Conservation (phyloP, 371 early-diverging fungal species). For the Syncephalastrum contaminatum region DNA sequence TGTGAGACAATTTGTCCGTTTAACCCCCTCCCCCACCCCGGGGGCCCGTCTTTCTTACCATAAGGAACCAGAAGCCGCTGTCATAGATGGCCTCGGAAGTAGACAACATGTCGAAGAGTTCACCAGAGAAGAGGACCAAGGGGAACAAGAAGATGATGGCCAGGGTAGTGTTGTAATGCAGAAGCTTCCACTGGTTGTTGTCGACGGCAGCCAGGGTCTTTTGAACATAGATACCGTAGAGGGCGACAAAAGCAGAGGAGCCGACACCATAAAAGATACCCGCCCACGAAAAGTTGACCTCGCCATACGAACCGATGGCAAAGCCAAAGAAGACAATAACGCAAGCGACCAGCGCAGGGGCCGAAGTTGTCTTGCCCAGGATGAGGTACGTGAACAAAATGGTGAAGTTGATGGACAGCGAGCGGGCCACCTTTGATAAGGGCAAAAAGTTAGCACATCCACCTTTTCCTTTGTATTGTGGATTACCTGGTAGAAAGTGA, state of each 20-base stretch:
- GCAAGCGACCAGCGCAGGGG: conserved; percentile 60
- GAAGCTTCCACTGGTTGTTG: conserved; percentile 71
- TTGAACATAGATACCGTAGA: conserved; percentile 77
- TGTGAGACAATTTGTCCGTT: background rate
- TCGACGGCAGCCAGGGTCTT: conserved; percentile 66
- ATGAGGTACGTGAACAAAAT: conserved; percentile 68
- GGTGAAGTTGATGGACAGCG: conserved; percentile 72
- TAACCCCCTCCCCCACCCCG: too few species aligned
- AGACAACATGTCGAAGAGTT: conserved; percentile 50
- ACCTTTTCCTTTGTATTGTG: background rate
- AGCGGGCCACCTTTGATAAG: conserved; percentile 73
- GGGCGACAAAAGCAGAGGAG: conserved; percentile 69
- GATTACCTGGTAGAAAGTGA: conserved; percentile 70
- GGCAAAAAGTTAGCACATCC: background rate
- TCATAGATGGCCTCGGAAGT: conserved; percentile 49
- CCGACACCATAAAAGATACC: conserved; percentile 71
- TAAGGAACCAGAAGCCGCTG: conserved; percentile 63
- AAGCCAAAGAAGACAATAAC: conserved; percentile 70
- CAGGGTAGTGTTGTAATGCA: conserved; percentile 73
- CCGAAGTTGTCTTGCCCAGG: conserved; percentile 58
- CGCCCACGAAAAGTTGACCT: conserved; percentile 70
- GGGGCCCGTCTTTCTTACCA: conserved; percentile 53
- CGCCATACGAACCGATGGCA: conserved; percentile 70
- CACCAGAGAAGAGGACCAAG: conserved; percentile 63
- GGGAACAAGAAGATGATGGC: conserved; percentile 64